A percentile compares a stretch with the other conserved stretches of the same genome.
Conservation (phyloP, 306 rosid genomes). For the Bauhinia variegata region DNA sequence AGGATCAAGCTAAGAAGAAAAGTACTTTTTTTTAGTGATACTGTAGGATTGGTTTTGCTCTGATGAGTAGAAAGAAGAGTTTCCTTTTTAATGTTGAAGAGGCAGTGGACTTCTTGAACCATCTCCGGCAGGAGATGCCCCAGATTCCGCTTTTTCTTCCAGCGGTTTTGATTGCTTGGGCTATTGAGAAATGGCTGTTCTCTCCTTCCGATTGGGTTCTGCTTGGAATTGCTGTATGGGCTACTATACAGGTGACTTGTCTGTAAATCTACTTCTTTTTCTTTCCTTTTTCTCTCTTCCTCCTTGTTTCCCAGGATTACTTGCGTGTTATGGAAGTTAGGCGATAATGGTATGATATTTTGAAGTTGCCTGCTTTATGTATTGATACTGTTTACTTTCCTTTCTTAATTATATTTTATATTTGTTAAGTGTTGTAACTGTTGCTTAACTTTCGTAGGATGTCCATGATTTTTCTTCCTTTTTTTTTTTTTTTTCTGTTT, state of each 20-base stretch:
- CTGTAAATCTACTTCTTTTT: not conserved
- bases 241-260: slow-evolving; percentile 71
- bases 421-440: not conserved
- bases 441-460: not conserved
- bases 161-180: slow-evolving; percentile 72
- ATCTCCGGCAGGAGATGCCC: slow-evolving; percentile 60
- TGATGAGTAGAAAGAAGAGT: slow-evolving; percentile 56
- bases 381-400: not conserved
- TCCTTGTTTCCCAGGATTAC: not conserved
- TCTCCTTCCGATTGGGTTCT: slow-evolving; percentile 89
- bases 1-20: slow-evolving; percentile 13
- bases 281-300: not conserved
- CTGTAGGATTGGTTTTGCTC: slow-evolving; percentile 32
- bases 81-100: slow-evolving; percentile 45
- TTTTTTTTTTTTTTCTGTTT: not conserved
- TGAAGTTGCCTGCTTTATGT: not conserved
- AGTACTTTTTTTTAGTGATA: not conserved
- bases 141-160: slow-evolving; percentile 60
- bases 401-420: not conserved
- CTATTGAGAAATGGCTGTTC: slow-evolving; percentile 82
- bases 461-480: not conserved
- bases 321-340: slow-evolving; percentile 2
- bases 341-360: not conserved
- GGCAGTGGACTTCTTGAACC: slow-evolving; percentile 56
- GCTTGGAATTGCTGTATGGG: slow-evolving; percentile 74